These are phyloP conservation scores for Funneliformis mosseae DNA, from an alignment of 192 early-diverging fungal genomes.

Conservation along the genomic window DNA sequence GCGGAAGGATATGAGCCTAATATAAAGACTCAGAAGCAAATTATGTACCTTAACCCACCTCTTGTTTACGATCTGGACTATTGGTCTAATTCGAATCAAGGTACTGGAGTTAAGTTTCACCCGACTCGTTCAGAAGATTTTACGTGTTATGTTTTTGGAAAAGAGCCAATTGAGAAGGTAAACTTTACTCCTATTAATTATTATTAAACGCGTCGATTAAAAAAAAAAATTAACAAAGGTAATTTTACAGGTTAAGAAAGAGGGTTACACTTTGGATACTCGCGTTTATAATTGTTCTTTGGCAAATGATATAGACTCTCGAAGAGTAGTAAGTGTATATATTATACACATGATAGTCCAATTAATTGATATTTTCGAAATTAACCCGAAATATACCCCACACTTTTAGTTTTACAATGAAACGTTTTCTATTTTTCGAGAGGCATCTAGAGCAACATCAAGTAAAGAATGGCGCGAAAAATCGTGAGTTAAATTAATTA, in stretches of 20 bases:
- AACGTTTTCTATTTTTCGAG: not conserved
- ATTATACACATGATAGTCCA: not conserved
- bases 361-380: not conserved
- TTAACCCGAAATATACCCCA: not conserved
- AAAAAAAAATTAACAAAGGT: not conserved
- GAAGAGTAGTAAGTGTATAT: not conserved
- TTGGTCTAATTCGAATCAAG: conserved; percentile 8
- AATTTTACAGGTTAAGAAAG: not conserved
- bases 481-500: not conserved
- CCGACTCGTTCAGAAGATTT: conserved; percentile 1
- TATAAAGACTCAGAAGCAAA: not conserved
- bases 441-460: not conserved
- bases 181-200: not conserved
- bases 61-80: not conserved
- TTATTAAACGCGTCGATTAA: not conserved
- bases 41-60: not conserved
- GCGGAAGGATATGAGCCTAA: not conserved
- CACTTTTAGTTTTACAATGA: conserved; percentile 6
- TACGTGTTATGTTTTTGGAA: conserved; percentile 15
- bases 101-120: not conserved
- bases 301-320: not conserved
- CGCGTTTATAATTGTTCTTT: not conserved
- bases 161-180: not conserved
- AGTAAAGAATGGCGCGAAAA: not conserved
- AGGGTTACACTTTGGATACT: not conserved